A percentile compares a stretch with the other conserved stretches of the same genome.
phyloP scores from a whole-genome alignment of 1,284 basidiomycete genomes.

The Apiotrichum sp. region DNA sequence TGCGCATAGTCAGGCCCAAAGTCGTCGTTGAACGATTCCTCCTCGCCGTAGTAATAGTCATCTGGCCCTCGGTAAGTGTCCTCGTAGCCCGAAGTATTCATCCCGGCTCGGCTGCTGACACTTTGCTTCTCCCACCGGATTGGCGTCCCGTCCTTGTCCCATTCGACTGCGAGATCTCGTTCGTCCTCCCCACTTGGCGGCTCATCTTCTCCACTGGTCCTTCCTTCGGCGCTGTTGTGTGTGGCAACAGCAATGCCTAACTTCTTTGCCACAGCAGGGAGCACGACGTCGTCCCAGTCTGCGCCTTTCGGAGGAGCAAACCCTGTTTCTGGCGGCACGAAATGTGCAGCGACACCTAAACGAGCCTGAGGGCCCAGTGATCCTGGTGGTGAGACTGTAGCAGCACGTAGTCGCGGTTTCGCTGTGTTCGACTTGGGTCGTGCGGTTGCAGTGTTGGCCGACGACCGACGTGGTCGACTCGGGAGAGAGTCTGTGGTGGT shows the following conservation, averaged over 20 bases:
- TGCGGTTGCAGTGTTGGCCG: background rate
- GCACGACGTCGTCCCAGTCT: conserved; percentile 52
- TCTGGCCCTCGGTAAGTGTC: background rate
- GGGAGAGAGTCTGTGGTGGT: background rate
- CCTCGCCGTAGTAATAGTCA: background rate
- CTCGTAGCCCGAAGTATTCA: background rate
- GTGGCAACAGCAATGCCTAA: conserved; percentile 51
- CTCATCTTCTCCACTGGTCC: background rate
- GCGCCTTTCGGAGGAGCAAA: conserved; percentile 44
- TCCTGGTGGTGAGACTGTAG: background rate
- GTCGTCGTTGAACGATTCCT: background rate
- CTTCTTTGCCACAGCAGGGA: conserved; percentile 73
- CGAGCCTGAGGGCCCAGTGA: background rate
- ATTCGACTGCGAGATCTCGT: conserved; percentile 41
- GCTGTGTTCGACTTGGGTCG: background rate
- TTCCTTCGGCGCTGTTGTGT: background rate
- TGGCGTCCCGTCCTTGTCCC: conserved; percentile 41
- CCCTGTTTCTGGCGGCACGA: conserved; percentile 35
- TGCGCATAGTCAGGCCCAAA: background rate
- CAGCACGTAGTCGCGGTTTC: background rate
- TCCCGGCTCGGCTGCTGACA: background rate
- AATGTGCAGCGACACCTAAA: conserved; percentile 38
- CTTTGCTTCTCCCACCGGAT: conserved; percentile 35
- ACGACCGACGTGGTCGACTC: background rate
- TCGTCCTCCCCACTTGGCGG: conserved; percentile 13